Evolutionary conservation across 2,329 filamentous ascomycete species (phyloP), one percentile per base, ranked within the genome.

Genomic region (Sclerotinia spermophila): DNA sequence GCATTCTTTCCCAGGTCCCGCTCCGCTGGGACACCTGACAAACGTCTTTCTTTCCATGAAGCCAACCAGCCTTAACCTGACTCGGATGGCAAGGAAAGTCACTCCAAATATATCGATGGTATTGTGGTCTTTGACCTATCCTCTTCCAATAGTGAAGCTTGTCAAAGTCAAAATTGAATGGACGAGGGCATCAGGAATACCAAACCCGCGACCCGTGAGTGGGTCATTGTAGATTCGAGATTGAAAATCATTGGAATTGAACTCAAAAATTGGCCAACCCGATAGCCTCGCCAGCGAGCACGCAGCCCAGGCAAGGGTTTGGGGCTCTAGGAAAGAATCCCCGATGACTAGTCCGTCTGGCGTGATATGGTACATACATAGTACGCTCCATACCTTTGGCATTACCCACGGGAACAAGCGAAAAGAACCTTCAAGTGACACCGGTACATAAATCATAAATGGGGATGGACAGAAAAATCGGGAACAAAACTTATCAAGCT

Each of bases 201-300:
- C 35, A 33, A 11, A 48, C 40, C 68, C 71, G 71, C 55, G 56
- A 72, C 62, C 71, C 71, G 68, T 64, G 69, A 66, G 71, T 72
- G 71, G 71, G 64, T 35, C 68, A 48, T 51, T 55, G 60, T 71
- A 62, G 48, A 71, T 71, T 71, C 64, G 69, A 71, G 56, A 55
- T 56, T 64, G 59, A 55, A 40, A 61, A 69, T 66, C 44, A 53
- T 44, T 67, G 42, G 59, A 53, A 35, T 56, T 55, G 45, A 53
- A 66, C 62, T n/a, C 62, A 53, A 55, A 56, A 24, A n/a, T 30
- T 51, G 35, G 42, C 56, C 35, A 38, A 27, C n/a, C 44, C 33
- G 33, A 35, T 35, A 62, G 58, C 27, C 56, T 64, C 60, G 24
- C 58, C 40, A 64, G 61, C 44, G 44, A 51, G 44, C 33, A 33